Evolutionary conservation across 257 asterid species (phyloP), one percentile per base, ranked within the genome.

Genomic region (Fraxinus americana): DNA sequence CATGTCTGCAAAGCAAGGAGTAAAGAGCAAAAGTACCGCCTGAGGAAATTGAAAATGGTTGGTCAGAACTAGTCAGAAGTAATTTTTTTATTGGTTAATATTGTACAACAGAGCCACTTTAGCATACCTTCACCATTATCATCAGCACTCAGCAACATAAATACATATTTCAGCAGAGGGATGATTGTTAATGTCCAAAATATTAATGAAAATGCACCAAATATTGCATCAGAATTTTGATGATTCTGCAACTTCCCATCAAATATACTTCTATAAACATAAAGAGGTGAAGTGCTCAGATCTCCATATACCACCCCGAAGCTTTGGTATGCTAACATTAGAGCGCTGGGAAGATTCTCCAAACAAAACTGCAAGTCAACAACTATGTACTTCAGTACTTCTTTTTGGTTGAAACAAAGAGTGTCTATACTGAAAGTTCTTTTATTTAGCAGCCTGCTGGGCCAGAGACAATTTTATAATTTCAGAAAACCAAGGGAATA

Each of bases 1-100:
- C 97, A 88, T 95, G 97, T 81, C 99, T 88, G 78, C 98, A 93
- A 39, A 95, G 94, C 82, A 95, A 89, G 66, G 98, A 91, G 85
- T 95, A 95, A 45, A 95, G 96, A 79, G 99, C 98, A 83, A 95
- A 95, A 59, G 98, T 88, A 83, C 98, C 99, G 83, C 99, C 99
- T 93, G 89, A 79, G 72, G 76, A 52, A 73, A 83, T 75, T 43
- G 32, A 78, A 17, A 23, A 67, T 19, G 77, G 70, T 83, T 75
- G 63, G 85, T 87, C 79, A 86, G 71, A 63, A 72, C 81, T 45
- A 82, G 48, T 13, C n/a, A 13, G 61, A 61, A 43, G 12, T 61
- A 38, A 72, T 78, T 65, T 38, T 38, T 68, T 38, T 50, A 78
- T 63, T 19, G 72, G 67, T 21, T 66, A 71, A 57, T 36, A 43